These are phyloP conservation scores for Micractinium conductrix DNA, from an alignment of 139 green algal genomes.

Conservation along the genomic window DNA sequence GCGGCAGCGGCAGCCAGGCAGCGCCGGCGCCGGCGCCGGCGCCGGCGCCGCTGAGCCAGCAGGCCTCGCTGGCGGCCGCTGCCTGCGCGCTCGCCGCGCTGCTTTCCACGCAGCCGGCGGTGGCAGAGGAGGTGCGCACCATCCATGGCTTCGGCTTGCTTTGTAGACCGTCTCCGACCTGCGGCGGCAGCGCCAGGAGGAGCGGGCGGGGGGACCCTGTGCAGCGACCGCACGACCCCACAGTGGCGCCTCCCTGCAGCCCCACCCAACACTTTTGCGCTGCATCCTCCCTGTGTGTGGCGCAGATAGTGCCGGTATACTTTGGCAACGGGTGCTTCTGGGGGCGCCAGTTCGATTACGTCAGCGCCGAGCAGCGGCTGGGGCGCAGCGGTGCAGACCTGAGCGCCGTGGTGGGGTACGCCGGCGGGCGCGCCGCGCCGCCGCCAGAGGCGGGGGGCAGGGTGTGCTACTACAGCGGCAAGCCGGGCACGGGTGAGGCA, in stretches of 20 bases:
- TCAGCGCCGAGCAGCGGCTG: slow-evolving; percentile 63
- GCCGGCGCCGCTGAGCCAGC: too few species aligned
- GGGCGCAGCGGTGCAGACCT: slow-evolving; percentile 47
- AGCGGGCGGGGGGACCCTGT: background rate
- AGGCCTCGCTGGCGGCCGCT: background rate
- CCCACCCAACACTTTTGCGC: too few species aligned
- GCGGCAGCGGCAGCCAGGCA: background rate
- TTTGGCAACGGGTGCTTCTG: slow-evolving; percentile 57
- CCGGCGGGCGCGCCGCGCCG: slow-evolving; percentile 43
- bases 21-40: background rate
- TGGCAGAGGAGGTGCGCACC: background rate
- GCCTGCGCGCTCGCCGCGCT: slow-evolving; percentile 7
- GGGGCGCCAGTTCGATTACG: slow-evolving; percentile 69
- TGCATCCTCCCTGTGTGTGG: background rate
- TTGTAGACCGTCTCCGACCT: background rate
- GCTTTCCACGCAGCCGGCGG: background rate
- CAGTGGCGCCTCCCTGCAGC: background rate
- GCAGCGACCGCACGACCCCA: background rate
- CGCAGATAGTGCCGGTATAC: slow-evolving; percentile 33
- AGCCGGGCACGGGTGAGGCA: slow-evolving; percentile 35
- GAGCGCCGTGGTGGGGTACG: slow-evolving; percentile 74
- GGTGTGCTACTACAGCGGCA: slow-evolving; percentile 82
- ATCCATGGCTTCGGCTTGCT: background rate
- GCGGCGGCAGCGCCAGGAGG: too few species aligned
- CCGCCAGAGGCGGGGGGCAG: slow-evolving; percentile 35